These are phyloP conservation scores for Lecanicillium sp. DNA, from an alignment of 2,329 filamentous ascomycete genomes.

Conservation along the genomic window DNA sequence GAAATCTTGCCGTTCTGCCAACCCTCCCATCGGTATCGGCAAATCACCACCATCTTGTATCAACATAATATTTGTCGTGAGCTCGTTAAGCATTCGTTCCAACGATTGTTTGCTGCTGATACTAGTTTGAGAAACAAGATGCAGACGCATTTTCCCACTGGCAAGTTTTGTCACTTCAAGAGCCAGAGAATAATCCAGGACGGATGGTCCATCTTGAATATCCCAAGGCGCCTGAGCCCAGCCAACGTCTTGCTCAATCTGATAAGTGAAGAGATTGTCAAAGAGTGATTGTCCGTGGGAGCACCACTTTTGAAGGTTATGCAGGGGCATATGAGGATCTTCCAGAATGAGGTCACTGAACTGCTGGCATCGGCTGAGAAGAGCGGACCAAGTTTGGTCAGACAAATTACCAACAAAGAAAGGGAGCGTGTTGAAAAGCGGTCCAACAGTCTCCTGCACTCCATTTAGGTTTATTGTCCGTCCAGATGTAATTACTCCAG, in stretches of 20 bases:
- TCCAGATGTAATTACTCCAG: slow-evolving; percentile 75
- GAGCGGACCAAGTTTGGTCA: slow-evolving; percentile 46
- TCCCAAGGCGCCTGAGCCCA: slow-evolving; percentile 42
- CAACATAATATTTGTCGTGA: too few relatives aligned
- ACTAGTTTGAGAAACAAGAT: slow-evolving; percentile 46
- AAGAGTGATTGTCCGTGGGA: slow-evolving; percentile 56
- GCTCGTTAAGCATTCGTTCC: too few relatives aligned
- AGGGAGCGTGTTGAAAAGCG: slow-evolving; percentile 84
- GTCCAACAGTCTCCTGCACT: slow-evolving; percentile 63
- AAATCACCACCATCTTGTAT: too few relatives aligned
- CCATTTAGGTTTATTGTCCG: slow-evolving; percentile 60
- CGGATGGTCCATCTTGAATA: slow-evolving; percentile 34
- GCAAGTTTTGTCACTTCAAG: slow-evolving; percentile 57
- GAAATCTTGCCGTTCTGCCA: too few relatives aligned
- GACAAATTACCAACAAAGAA: slow-evolving; percentile 44
- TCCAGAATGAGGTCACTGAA: slow-evolving; percentile 70
- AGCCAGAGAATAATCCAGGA: slow-evolving; percentile 66
- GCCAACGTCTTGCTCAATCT: slow-evolving; percentile 35
- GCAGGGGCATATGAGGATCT: slow-evolving; percentile 58
- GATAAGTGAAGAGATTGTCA: slow-evolving; percentile 76
- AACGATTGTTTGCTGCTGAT: too few relatives aligned
- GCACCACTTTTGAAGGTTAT: slow-evolving; percentile 75
- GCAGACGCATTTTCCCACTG: slow-evolving; percentile 41
- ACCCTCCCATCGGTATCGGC: background rate
- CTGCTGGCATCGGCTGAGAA: slow-evolving; percentile 58